Evolutionary conservation across 257 asterid genomes (phyloP).

Genomic region (Anisodus tanguticus): DNA sequence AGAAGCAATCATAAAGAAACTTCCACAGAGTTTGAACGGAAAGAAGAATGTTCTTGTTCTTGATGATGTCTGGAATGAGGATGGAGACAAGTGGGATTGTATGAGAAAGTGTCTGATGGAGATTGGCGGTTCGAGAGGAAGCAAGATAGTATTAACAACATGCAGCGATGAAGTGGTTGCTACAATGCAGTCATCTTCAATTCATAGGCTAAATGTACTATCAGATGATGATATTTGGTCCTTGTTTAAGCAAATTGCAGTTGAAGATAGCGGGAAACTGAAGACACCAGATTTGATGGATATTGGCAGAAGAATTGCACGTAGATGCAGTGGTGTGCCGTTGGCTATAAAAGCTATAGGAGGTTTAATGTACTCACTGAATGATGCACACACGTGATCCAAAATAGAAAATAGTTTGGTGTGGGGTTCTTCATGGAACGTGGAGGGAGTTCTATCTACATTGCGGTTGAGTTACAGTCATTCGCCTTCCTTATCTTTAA

Average conservation of each 20-base stretch:
- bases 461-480: conserved; percentile 20
- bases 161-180: conserved; percentile 23
- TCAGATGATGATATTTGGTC: neutral
- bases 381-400: conserved; percentile 17
- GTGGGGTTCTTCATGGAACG: conserved; percentile 5
- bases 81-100: neutral
- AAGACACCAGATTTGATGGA: conserved; percentile 19
- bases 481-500: conserved; percentile 10
- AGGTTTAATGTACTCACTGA: conserved; percentile 15
- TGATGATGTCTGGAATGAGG: conserved; percentile 34
- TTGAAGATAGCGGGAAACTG: neutral
- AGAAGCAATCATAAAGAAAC: neutral
- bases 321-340: conserved; percentile 27
- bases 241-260: conserved; percentile 1
- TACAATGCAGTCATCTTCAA: neutral
- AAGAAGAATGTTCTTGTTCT: conserved; percentile 27
- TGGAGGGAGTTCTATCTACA: conserved; percentile 5
- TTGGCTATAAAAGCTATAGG: conserved; percentile 29
- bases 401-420: neutral
- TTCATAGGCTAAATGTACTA: neutral
- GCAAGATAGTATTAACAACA: conserved; percentile 26
- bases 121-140: conserved; percentile 24
- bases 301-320: conserved; percentile 18
- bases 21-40: conserved; percentile 18
- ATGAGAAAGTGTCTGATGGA: conserved; percentile 16